These are phyloP conservation scores for Nadsonia starkeyi-henricii DNA, from an alignment of 1,139 yeast genomes.

Conservation along the genomic window DNA sequence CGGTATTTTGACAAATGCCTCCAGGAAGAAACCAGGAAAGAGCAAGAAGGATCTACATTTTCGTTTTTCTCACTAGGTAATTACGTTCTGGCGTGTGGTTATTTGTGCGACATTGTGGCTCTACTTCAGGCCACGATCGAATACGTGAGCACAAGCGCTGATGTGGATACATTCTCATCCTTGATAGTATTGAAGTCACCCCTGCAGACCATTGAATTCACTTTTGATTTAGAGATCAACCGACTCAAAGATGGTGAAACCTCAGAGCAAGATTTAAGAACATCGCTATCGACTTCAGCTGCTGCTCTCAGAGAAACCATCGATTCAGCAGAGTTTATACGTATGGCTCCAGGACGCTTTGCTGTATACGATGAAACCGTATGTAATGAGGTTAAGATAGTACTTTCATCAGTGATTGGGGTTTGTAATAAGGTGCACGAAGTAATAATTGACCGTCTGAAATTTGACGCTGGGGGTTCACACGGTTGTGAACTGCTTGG, in stretches of 20 bases:
- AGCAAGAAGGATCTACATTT: neutral
- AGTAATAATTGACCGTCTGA: neutral
- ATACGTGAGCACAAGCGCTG: neutral
- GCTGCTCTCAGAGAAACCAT: neutral
- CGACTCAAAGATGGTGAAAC: neutral
- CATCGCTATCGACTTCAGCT: neutral
- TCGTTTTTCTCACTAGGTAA: neutral
- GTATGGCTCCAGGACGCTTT: neutral
- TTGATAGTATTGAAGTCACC: neutral
- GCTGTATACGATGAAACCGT: neutral
- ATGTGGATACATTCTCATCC: neutral
- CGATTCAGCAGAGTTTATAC: neutral
- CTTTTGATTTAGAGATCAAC: neutral
- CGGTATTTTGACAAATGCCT: neutral
- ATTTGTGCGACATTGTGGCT: neutral
- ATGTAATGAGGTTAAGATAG: neutral
- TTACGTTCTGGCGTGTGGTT: neutral
- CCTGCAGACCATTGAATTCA: neutral
- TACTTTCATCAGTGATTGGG: neutral
- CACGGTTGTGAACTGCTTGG: neutral
- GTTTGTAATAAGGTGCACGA: neutral
- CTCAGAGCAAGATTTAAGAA: neutral
- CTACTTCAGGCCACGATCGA: neutral
- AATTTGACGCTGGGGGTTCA: neutral
- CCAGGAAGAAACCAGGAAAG: neutral